Percentiles rank a stretch among this genome's conserved stretches.
These are phyloP conservation scores for Acanthamoeba lenticulata DNA, from an alignment of 208 protist genomes.

Conservation along the genomic window DNA sequence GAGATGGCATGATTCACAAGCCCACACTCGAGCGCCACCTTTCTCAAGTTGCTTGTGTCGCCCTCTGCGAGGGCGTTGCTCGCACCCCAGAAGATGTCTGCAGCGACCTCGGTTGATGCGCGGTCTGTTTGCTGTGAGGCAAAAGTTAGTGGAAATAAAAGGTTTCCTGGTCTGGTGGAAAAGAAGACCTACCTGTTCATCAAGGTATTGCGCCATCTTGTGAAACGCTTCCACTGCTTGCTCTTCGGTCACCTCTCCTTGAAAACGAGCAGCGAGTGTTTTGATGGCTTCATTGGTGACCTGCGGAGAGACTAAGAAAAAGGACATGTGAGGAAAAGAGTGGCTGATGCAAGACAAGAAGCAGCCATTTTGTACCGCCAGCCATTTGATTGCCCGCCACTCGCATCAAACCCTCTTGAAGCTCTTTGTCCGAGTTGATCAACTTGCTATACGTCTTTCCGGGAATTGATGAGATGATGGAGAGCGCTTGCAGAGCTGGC, in stretches of 20 bases:
- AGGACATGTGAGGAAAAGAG: not conserved
- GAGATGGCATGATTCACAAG: not conserved
- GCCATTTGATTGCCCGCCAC: not conserved
- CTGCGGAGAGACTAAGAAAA: not conserved
- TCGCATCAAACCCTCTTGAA: too few species aligned
- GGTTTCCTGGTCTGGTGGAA: too few species aligned
- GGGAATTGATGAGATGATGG: not conserved
- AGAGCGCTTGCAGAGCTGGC: not conserved
- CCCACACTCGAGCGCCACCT: not conserved
- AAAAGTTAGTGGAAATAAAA: too few species aligned
- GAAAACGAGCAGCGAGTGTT: not conserved
- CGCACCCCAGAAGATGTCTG: not conserved
- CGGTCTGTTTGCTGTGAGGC: not conserved
- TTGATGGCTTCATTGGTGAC: not conserved
- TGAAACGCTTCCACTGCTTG: not conserved
- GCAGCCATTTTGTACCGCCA: not conserved
- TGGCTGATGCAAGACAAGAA: not conserved
- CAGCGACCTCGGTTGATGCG: not conserved
- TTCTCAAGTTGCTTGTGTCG: not conserved
- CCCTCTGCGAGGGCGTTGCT: not conserved
- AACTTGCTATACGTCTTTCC: not conserved
- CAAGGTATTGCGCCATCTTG: not conserved
- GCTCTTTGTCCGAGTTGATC: too few species aligned
- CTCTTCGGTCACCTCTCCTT: not conserved
- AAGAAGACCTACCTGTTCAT: too few species aligned